Base-by-base conservation (phyloP, 805 yeast genomes). In the Saccharomycopsis sp. region DNA sequence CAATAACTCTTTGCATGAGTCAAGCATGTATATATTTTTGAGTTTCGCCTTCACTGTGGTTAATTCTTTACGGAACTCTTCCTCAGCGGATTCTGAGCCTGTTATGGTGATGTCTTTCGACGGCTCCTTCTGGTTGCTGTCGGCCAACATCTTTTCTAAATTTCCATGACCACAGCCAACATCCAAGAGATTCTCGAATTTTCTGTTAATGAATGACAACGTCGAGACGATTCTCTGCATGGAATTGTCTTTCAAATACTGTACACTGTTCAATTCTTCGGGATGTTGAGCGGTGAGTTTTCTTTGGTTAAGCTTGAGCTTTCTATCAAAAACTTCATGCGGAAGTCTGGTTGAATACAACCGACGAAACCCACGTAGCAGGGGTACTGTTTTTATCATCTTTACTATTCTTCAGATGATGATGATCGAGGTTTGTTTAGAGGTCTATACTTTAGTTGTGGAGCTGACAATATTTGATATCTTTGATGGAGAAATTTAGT, bases 131-230 rank as follows among this genome's bases (percentile, higher is more conserved):
- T 51, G 38, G 12, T 24, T 76, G 74, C 50, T 54, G 2, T 49
- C 55, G 1, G 49, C 35, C 29, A 67, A 47, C 20, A 68, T 69
- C 53, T 74, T 72, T 58, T 80, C 77, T 14, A 85, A 72, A 67
- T 82, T 84, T 0, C 96, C 96, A 56, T 85, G 77, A 53, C 87
- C 83, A 9, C 86, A 78, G 2, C 96, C 96, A 58, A 87, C 78
- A 67, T 89, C 96, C 59, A 89, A 71, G 41, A 86, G 78, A 20
- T 75, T 73, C 19, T 78, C 73, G 64, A 88, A 84, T 22, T 79
- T 78, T 54, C 91, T 75, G 52, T 86, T 83, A 54, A 89, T 79
- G 69, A 87, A 86, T 1, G 90, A 84, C 56, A 89, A 70, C 63
- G 96, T 76, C 62, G 89, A 96, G 24, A 88, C 81, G 8, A 91